Evolutionary conservation across 768 basidiomycete genomes (phyloP).

Genomic region (Amanita molliuscula): DNA sequence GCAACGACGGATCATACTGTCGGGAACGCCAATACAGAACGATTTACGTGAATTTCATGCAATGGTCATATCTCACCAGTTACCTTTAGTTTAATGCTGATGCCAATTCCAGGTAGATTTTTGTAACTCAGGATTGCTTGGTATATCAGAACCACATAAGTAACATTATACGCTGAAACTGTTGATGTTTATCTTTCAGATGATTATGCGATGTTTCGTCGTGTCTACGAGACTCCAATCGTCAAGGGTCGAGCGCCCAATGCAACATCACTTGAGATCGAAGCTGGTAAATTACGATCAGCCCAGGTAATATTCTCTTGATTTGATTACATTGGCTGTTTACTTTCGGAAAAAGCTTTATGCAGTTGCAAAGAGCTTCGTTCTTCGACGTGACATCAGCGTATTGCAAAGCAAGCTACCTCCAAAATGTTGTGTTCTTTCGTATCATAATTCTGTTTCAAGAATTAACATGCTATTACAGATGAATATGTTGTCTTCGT

Average conservation of each 20-base stretch:
- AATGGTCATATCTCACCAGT: conserved; percentile 51
- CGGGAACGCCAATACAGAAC: conserved; percentile 97
- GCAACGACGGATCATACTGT: conserved; percentile 74
- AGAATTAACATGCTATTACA: conserved; percentile 19
- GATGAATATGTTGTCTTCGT: conserved; percentile 99
- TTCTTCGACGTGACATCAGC: conserved; percentile 79
- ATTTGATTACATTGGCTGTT: neutral
- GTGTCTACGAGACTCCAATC: conserved; percentile 83
- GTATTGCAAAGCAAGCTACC: conserved; percentile 80
- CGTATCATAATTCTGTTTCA: neutral
- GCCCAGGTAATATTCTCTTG: conserved; percentile 43
- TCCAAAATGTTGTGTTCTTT: conserved; percentile 66
- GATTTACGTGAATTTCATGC: conserved; percentile 92
- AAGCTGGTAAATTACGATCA: conserved; percentile 68
- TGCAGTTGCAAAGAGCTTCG: conserved; percentile 75
- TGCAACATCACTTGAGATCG: conserved; percentile 58
- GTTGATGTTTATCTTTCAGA: conserved; percentile 28
- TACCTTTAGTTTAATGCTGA: neutral
- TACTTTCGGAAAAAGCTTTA: conserved; percentile 37
- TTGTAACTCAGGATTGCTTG: conserved; percentile 86
- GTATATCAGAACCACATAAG: conserved; percentile 23
- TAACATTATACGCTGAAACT: conserved; percentile 3
- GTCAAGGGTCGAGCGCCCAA: conserved; percentile 75
- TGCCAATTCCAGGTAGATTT: conserved; percentile 61
- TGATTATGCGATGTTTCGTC: conserved; percentile 64